These are phyloP conservation scores for Pichia paraexigua DNA, from an alignment of 805 yeast genomes.

Conservation along the genomic window DNA sequence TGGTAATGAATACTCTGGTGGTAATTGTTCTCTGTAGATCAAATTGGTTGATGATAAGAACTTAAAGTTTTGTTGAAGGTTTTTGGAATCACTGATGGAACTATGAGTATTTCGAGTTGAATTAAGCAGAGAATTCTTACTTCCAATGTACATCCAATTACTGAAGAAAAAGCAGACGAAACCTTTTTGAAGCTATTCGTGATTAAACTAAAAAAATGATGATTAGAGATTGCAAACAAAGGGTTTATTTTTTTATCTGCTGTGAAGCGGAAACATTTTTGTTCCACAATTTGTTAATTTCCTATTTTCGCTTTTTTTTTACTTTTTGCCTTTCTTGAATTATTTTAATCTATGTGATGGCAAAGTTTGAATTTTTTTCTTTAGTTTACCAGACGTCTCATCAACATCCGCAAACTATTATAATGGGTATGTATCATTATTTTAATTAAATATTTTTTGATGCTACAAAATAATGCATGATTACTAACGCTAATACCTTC, in stretches of 20 bases:
- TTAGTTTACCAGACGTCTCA: neutral
- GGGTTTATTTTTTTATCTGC: neutral
- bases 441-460: too few species aligned
- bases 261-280: too few species aligned
- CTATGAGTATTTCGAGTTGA: neutral
- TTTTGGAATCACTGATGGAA: neutral
- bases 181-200: neutral
- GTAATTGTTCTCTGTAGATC: slow-evolving; percentile 10
- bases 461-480: neutral
- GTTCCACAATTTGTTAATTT: too few species aligned
- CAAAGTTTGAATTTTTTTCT: neutral
- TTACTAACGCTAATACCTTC: neutral
- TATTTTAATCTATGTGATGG: neutral
- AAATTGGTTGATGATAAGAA: slow-evolving; percentile 12
- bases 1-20: slow-evolving; percentile 14
- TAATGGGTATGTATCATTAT: neutral
- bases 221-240: neutral
- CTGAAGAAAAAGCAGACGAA: neutral
- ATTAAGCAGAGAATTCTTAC: neutral
- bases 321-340: too few species aligned
- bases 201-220: neutral
- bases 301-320: too few species aligned
- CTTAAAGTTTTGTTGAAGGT: slow-evolving; percentile 7
- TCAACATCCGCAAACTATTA: neutral
- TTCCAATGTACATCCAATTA: neutral